Evolutionary conservation across 2,329 filamentous ascomycete species (phyloP).

Genomic region (Cercospora sojina): DNA sequence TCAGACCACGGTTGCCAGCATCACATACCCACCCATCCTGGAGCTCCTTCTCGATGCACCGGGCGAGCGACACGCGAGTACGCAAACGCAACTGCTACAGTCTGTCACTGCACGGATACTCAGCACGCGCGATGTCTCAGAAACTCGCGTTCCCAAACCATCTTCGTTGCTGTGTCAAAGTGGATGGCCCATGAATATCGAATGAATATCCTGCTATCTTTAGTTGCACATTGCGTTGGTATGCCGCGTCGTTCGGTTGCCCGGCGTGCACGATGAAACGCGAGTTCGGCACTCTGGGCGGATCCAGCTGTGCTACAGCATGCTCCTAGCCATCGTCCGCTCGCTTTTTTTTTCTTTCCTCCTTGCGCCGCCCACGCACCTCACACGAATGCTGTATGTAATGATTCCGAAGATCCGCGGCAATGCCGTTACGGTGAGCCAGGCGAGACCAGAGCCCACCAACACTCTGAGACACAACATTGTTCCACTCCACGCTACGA

Average conservation of each 20-base stretch:
- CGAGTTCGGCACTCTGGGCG: slow-evolving; percentile 20
- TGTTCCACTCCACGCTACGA: slow-evolving; percentile 20
- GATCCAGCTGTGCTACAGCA: slow-evolving; percentile 24
- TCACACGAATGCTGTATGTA: slow-evolving; percentile 22
- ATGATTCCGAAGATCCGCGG: slow-evolving; percentile 19
- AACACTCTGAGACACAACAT: slow-evolving; percentile 11
- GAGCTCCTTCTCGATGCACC: slow-evolving; percentile 5
- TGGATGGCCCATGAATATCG: background rate
- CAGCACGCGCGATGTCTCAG: background rate
- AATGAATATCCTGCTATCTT: slow-evolving; percentile 4
- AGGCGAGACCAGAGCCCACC: slow-evolving; percentile 5
- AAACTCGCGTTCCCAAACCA: background rate
- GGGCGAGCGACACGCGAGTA: background rate
- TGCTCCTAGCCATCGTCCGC: slow-evolving; percentile 14
- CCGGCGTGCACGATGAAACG: slow-evolving; percentile 25
- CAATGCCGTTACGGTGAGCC: slow-evolving; percentile 25
- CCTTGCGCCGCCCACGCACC: slow-evolving; percentile 24
- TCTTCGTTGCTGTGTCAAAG: background rate
- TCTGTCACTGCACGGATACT: background rate
- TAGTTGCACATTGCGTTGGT: slow-evolving; percentile 13
- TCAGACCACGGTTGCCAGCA: background rate
- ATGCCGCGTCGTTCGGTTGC: slow-evolving; percentile 20
- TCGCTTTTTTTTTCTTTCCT: slow-evolving; percentile 11
- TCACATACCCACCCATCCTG: slow-evolving; percentile 8
- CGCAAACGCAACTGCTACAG: background rate